phyloP scores from a whole-genome alignment of 2,329 filamentous ascomycete species.

The Botryotinia convoluta region DNA sequence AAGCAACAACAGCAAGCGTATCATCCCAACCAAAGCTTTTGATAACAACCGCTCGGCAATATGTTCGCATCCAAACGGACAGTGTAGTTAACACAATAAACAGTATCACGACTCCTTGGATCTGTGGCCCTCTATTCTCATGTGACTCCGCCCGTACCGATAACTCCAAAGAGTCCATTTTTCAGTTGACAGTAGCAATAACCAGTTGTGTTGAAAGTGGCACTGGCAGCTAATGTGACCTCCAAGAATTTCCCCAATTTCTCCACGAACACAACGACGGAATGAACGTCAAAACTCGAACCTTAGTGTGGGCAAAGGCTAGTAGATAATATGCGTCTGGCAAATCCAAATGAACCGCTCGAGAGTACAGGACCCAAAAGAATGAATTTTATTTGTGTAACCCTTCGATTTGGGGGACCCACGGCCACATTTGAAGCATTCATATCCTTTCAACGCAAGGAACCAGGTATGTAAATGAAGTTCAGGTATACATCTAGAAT shows the following conservation, averaged over 20 bases:
- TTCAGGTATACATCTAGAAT: neutral
- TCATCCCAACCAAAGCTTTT: slow-evolving; percentile 36
- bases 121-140: slow-evolving; percentile 27
- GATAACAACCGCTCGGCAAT: slow-evolving; percentile 29
- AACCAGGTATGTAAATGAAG: slow-evolving; percentile 9
- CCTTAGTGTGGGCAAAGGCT: neutral
- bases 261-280: neutral
- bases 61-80: slow-evolving; percentile 29
- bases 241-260: slow-evolving; percentile 4
- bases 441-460: neutral
- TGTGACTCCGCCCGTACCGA: neutral
- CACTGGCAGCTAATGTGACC: neutral
- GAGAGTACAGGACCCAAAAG: neutral
- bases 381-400: slow-evolving; percentile 3
- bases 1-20: slow-evolving; percentile 17
- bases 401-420: neutral
- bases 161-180: slow-evolving; percentile 7
- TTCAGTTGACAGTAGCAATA: neutral
- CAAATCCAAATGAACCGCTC: neutral
- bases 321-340: neutral
- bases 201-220: neutral
- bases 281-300: neutral
- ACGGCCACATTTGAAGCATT: slow-evolving; percentile 8
- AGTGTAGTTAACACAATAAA: slow-evolving; percentile 41
- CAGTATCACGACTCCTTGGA: slow-evolving; percentile 39